Base-by-base conservation (phyloP, 2,329 filamentous ascomycete genomes). In the Pleoardoris graminearum region DNA sequence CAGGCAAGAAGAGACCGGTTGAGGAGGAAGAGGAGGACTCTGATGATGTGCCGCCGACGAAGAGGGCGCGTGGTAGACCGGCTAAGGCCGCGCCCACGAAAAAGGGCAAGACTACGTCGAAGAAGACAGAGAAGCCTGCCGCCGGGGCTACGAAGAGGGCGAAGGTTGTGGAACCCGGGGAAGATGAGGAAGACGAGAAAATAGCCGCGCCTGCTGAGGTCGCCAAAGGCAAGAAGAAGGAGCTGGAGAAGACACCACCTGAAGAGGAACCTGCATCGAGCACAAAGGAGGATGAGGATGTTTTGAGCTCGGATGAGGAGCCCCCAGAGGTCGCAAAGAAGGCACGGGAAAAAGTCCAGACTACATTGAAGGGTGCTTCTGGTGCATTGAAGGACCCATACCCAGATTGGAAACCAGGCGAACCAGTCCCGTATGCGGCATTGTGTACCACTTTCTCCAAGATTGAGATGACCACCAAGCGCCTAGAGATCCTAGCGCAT, bases 371-470 rank as follows among this genome's bases (percentile, higher is more conserved):
- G 67, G 78, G 83, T 16, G 44, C 50, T 14, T 47, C 44, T 7
- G 44, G 44, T 27, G 84, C 81, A 46, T 79, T 75, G 33, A 88
- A 91, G 60, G 89, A 96, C 65, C 86, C 89, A n/a, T 97, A 93
- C 73, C 92, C 92, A 0, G 93, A 99, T 74, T 99, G 94, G 94
- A 89, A 91, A 70, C 78, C 88, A 41, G 92, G 92, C 41, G 83
- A 89, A 42, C 90, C 93, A 10, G 92, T 97, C 1, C 94, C 94
- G 0, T 99, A 97, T 66, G 93, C 91, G 22, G 94, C 94, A 11
- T 82, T 99, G 7, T 97, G 94, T 74, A 91, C 86, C 10, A 97
- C 94, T 0, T 97, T 97, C 66, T 97, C 92, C 1, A 84, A 96
- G 29, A 87, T 97, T 48, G 94, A 99, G 76, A 86, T 96, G 80